Conservation (phyloP, 2,329 filamentous ascomycete species). For the Beauveria rudraprayagi region DNA sequence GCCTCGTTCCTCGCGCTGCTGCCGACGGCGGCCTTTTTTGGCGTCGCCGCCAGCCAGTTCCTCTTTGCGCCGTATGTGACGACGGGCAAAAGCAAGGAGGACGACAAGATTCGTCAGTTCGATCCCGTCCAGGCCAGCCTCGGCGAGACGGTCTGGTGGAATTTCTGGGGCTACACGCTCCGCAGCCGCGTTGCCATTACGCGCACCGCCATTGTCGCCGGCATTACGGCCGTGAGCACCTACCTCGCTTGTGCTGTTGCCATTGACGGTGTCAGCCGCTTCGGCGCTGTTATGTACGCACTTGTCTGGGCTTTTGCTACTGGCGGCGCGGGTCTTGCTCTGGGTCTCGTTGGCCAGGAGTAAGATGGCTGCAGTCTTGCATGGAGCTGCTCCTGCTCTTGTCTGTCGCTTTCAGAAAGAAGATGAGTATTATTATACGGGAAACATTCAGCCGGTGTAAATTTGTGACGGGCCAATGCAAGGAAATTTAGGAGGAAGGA, state of each 20-base stretch:
- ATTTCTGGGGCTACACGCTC: conserved; percentile 60
- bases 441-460: neutral
- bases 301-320: conserved; percentile 65
- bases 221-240: conserved; percentile 50
- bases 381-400: neutral
- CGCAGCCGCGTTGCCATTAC: conserved; percentile 56
- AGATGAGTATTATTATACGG: neutral
- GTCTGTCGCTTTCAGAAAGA: neutral
- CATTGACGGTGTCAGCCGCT: conserved; percentile 59
- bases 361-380: conserved; percentile 14
- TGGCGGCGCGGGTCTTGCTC: conserved; percentile 46
- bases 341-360: conserved; percentile 43
- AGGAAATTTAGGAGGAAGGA: neutral
- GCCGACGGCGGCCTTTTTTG: conserved; percentile 50
- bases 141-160: conserved; percentile 61
- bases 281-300: conserved; percentile 66
- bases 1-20: conserved; percentile 54
- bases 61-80: conserved; percentile 64
- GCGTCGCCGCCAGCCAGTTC: conserved; percentile 64
- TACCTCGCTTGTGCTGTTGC: conserved; percentile 59
- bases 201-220: conserved; percentile 52
- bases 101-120: conserved; percentile 46
- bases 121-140: conserved; percentile 58
- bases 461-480: neutral
- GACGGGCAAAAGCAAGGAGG: conserved; percentile 39